phyloP scores from a whole-genome alignment of 345 rosid genomes.

The Isatis tinctoria region DNA sequence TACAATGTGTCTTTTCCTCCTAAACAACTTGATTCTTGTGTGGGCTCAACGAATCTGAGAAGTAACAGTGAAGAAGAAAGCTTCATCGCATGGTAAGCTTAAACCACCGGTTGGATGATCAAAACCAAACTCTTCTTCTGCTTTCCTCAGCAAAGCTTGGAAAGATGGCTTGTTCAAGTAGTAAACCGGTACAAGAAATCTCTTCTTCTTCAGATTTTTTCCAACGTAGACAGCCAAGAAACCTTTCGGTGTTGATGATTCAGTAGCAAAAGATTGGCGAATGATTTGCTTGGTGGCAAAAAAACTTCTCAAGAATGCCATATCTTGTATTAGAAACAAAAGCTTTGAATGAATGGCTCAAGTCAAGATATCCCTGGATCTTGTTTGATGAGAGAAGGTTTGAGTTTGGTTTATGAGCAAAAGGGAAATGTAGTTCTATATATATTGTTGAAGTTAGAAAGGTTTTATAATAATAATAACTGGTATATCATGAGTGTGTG shows the following conservation, averaged over 20 bases:
- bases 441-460: neutral
- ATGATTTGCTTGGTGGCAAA: slow-evolving; percentile 22
- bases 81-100: slow-evolving; percentile 42
- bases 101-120: slow-evolving; percentile 38
- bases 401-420: slow-evolving; percentile 23
- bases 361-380: neutral
- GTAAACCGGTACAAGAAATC: slow-evolving; percentile 37
- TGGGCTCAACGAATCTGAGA: slow-evolving; percentile 25
- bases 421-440: slow-evolving; percentile 13
- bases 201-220: slow-evolving; percentile 33
- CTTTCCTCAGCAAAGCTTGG: slow-evolving; percentile 33
- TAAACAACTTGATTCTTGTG: neutral
- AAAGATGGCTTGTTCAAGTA: slow-evolving; percentile 39
- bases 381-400: slow-evolving; percentile 21
- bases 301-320: slow-evolving; percentile 23
- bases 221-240: slow-evolving; percentile 42
- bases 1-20: slow-evolving; percentile 7
- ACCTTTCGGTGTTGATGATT: slow-evolving; percentile 40
- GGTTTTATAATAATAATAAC: neutral
- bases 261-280: slow-evolving; percentile 10
- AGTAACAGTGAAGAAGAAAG: slow-evolving; percentile 33
- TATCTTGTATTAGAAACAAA: slow-evolving; percentile 1
- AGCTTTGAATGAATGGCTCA: neutral
- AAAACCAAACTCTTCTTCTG: slow-evolving; percentile 48
- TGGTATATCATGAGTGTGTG: neutral